Conservation (phyloP, 2,329 filamentous ascomycete species). For the Thelonectria rubi region DNA sequence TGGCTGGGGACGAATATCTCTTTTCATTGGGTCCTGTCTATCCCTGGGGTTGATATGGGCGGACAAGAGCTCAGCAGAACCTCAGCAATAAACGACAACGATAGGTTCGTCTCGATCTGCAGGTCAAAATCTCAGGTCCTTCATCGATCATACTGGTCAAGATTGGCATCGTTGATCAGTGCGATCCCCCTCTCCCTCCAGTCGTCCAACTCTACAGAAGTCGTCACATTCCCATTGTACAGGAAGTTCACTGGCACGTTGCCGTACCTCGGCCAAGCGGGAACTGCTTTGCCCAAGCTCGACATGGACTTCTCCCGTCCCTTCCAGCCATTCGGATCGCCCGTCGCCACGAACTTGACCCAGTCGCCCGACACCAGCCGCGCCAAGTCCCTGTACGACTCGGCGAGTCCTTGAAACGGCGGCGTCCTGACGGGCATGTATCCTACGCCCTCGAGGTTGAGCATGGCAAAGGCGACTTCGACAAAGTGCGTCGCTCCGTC, state of each 20-base stretch:
- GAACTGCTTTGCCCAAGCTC: conserved; percentile 13
- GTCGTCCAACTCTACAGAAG: conserved; percentile 10
- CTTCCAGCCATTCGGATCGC: conserved; percentile 26
- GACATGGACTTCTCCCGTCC: conserved; percentile 8
- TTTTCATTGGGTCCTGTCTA: too few relatives aligned
- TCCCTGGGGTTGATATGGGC: too few relatives aligned
- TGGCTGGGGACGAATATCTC: too few relatives aligned
- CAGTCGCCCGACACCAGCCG: conserved; percentile 21
- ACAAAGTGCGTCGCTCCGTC: conserved; percentile 25
- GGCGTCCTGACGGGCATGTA: conserved; percentile 24
- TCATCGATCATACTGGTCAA: conserved; percentile 24
- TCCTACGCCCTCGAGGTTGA: conserved; percentile 24
- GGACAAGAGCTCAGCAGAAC: too few relatives aligned
- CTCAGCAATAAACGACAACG: too few relatives aligned
- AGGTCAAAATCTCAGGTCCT: too few relatives aligned
- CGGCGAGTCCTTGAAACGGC: conserved; percentile 15
- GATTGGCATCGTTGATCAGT: conserved; percentile 14
- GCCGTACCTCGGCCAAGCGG: conserved; percentile 18
- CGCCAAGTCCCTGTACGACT: conserved; percentile 23
- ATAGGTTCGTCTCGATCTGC: too few relatives aligned
- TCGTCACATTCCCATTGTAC: conserved; percentile 24
- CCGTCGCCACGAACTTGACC: conserved; percentile 24
- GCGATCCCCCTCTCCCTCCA: conserved; percentile 14
- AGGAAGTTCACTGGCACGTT: conserved; percentile 7
- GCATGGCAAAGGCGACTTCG: conserved; percentile 26